A percentile compares a stretch with the other conserved stretches of the same genome.
These are phyloP conservation scores for Melampsora larici-populina DNA, from an alignment of 1,284 basidiomycete species.

Conservation along the genomic window DNA sequence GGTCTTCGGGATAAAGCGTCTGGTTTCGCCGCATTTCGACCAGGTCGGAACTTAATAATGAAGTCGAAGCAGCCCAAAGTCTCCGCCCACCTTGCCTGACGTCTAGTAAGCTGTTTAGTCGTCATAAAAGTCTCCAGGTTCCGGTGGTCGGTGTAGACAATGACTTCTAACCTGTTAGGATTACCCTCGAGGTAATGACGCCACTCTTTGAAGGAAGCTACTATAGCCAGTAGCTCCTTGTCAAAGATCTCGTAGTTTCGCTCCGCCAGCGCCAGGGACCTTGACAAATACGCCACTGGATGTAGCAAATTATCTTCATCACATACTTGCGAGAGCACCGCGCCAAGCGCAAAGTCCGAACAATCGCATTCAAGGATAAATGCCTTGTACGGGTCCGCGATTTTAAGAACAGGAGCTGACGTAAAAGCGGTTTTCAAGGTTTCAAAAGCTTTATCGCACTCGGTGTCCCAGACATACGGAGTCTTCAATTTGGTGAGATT, in stretches of 20 bases:
- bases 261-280: no score
- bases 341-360: constrained; percentile 11
- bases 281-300: no score
- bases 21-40: neutral
- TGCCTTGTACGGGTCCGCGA: no score
- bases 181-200: no score
- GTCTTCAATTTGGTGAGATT: neutral
- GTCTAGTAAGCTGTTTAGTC: neutral
- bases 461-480: neutral
- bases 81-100: no score
- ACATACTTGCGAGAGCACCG: neutral
- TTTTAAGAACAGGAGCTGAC: no score
- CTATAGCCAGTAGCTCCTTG: neutral
- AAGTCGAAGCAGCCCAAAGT: neutral
- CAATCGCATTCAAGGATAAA: no score
- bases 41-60: neutral
- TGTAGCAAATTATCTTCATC: neutral
- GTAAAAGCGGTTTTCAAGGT: no score
- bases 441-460: neutral
- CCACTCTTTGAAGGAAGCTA: neutral
- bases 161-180: no score
- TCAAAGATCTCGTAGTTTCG: constrained; percentile 8
- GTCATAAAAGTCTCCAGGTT: neutral
- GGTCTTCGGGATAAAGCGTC: neutral
- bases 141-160: no score